Conservation (phyloP, 1,284 basidiomycete genomes). For the Cystobasidium sp. region DNA sequence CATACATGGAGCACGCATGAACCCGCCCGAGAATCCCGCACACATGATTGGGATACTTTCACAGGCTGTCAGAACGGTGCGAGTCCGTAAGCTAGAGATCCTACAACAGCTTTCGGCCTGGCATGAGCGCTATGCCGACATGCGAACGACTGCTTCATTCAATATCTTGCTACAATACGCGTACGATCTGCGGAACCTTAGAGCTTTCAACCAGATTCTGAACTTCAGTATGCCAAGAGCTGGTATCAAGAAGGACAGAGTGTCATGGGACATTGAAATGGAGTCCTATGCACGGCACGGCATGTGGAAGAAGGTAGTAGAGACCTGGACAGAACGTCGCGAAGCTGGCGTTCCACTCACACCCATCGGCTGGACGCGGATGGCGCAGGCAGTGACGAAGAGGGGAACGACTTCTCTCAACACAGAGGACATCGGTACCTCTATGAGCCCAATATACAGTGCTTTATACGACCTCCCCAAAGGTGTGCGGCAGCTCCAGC, state of each 20-base stretch:
- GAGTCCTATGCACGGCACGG: conserved; percentile 19
- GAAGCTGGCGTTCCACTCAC: conserved; percentile 7
- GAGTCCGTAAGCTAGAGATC: not conserved
- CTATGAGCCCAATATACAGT: conserved; percentile 34
- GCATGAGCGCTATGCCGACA: conserved; percentile 7
- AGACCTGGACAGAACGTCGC: conserved; percentile 10
- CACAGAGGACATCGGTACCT: not conserved
- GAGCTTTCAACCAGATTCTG: conserved; percentile 18
- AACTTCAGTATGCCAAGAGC: conserved; percentile 9
- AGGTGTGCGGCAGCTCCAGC: conserved; percentile 27
- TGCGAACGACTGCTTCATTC: conserved; percentile 20
- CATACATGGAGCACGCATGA: not conserved
- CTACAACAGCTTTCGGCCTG: not conserved
- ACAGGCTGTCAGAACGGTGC: not conserved
- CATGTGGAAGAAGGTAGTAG: conserved; percentile 22
- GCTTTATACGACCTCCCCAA: conserved; percentile 36
- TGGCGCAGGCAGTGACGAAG: conserved; percentile 29
- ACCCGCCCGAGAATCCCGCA: not conserved
- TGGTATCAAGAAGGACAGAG: conserved; percentile 3
- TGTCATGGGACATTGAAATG: conserved; percentile 30
- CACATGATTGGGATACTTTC: conserved; percentile 3
- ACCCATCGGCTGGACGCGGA: conserved; percentile 34
- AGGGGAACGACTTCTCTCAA: conserved; percentile 29
- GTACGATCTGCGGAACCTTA: conserved; percentile 12
- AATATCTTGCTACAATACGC: conserved; percentile 27